phyloP scores from a whole-genome alignment of 305 asterid genomes.

The Solanum hybrid region DNA sequence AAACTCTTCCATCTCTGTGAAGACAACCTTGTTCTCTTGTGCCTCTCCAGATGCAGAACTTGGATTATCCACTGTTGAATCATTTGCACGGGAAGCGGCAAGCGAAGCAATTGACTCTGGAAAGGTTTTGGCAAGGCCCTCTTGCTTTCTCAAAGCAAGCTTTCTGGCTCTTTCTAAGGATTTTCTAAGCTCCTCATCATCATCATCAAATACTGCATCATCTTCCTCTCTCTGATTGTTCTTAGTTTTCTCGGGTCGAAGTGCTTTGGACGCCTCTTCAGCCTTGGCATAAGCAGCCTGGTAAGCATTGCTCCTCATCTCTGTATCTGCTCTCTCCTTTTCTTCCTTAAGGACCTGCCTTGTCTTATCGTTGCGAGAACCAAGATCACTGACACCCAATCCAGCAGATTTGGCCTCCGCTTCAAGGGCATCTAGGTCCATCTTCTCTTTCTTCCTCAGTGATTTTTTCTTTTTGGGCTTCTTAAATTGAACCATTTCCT shows the following conservation, averaged over 20 bases:
- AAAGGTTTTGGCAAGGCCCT: constrained; percentile 38
- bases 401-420: constrained; percentile 88
- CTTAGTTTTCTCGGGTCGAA: constrained; percentile 39
- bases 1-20: constrained; percentile 97
- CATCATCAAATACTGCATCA: constrained; percentile 59
- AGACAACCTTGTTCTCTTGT: constrained; percentile 72
- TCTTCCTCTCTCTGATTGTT: constrained; percentile 41
- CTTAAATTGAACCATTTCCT: constrained; percentile 77
- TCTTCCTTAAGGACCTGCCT: constrained; percentile 63
- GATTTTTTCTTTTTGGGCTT: constrained; percentile 95
- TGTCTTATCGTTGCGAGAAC: constrained; percentile 63
- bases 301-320: constrained; percentile 69
- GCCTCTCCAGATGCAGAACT: constrained; percentile 41
- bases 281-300: constrained; percentile 75
- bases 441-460: constrained; percentile 80
- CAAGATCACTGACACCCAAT: constrained; percentile 80
- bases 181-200: constrained; percentile 81
- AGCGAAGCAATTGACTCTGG: constrained; percentile 40
- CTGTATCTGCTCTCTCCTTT: constrained; percentile 65
- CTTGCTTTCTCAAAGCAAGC: constrained; percentile 59
- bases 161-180: constrained; percentile 86
- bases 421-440: constrained; percentile 73
- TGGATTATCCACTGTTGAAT: constrained; percentile 27
- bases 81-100: constrained; percentile 34
- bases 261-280: constrained; percentile 86